phyloP scores from a whole-genome alignment of 1,139 yeast genomes.

The Pichia sp. region DNA sequence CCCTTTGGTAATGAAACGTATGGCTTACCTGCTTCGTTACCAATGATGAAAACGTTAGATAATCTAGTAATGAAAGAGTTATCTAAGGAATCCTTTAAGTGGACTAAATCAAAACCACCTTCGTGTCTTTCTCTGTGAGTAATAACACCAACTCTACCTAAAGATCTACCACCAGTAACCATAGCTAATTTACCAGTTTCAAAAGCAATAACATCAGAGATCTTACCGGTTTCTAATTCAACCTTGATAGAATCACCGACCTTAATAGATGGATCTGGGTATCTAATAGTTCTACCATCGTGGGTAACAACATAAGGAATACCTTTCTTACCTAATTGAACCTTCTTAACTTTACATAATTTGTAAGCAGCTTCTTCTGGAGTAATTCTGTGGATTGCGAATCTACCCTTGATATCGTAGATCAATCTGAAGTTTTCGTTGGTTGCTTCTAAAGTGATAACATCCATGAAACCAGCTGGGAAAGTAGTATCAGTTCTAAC shows the following conservation, averaged over 20 bases:
- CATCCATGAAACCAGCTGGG: conserved; percentile 99
- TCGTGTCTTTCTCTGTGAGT: conserved; percentile 99
- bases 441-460: conserved; percentile 93
- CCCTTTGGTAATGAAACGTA: conserved; percentile 98
- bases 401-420: conserved; percentile 98
- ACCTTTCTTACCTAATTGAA: conserved; percentile 97
- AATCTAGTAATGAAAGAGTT: conserved; percentile 98
- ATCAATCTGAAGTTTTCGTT: conserved; percentile 98
- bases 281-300: conserved; percentile 99
- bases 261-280: conserved; percentile 96
- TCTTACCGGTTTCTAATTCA: conserved; percentile 93
- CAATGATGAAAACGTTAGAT: conserved; percentile 92
- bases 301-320: conserved; percentile 97
- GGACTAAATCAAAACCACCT: conserved; percentile 99
- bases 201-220: conserved; percentile 85
- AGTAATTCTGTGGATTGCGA: conserved; percentile 98
- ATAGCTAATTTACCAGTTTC: conserved; percentile 94
- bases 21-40: conserved; percentile 93
- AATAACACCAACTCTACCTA: conserved; percentile 99
- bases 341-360: conserved; percentile 96
- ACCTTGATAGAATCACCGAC: conserved; percentile 97
- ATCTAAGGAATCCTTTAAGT: conserved; percentile 95
- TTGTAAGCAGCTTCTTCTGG: conserved; percentile 98
- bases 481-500: conserved; percentile 97
- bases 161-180: conserved; percentile 99